phyloP scores from a whole-genome alignment of 2,329 filamentous ascomycete species.

The Colletotrichum sp. region DNA sequence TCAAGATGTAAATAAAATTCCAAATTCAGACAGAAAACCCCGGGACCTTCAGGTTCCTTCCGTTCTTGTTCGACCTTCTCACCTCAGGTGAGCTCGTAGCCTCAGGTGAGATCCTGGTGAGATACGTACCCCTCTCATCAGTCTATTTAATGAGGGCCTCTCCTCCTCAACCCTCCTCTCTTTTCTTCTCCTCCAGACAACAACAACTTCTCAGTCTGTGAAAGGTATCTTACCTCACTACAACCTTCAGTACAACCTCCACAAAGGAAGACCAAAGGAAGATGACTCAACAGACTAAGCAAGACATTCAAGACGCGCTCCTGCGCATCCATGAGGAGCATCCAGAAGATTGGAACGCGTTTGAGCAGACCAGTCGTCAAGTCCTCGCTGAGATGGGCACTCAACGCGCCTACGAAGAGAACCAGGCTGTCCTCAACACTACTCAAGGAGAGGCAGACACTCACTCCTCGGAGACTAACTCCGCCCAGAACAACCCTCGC shows the following conservation, averaged over 20 bases:
- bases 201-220: background rate
- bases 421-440: background rate
- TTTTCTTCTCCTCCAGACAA: background rate
- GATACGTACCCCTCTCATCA: background rate
- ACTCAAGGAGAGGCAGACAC: background rate
- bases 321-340: background rate
- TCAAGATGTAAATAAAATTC: background rate
- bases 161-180: background rate
- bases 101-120: background rate
- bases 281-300: background rate
- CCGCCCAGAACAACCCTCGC: background rate
- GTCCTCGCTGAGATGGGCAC: background rate
- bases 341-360: background rate
- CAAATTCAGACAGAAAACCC: background rate
- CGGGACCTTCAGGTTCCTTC: background rate
- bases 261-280: background rate
- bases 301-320: background rate
- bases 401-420: background rate
- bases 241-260: background rate
- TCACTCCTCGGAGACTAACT: background rate
- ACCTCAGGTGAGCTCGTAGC: background rate
- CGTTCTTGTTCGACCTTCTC: background rate
- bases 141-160: background rate
- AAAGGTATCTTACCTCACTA: background rate
- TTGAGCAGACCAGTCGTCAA: background rate